Conservation (phyloP, 352 stramenopile genomes). For the Phytophthora hybrid region DNA sequence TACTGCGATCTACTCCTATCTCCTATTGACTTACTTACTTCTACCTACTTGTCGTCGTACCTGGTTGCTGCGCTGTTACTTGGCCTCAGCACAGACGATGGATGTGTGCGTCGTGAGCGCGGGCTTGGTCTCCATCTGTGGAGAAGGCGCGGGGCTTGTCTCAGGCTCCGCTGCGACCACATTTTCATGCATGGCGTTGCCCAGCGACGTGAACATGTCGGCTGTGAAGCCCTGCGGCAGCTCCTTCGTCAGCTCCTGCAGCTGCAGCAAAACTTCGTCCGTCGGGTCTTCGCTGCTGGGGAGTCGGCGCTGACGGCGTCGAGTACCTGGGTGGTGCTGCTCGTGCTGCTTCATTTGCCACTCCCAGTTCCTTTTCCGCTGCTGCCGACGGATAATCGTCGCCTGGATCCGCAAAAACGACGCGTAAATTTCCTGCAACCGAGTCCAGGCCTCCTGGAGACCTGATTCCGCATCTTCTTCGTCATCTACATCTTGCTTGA, state of each 20-base stretch:
- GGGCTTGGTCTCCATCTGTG: constrained; percentile 20
- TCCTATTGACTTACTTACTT: constrained; percentile 2
- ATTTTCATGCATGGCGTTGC: constrained; percentile 57
- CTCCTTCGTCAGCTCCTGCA: constrained; percentile 50
- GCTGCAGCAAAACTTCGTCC: constrained; percentile 42
- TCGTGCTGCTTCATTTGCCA: constrained; percentile 30
- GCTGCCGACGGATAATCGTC: constrained; percentile 40
- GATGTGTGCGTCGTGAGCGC: constrained; percentile 1
- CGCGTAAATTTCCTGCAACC: constrained; percentile 49
- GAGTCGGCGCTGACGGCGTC: constrained; percentile 25
- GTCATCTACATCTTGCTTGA: constrained; percentile 38
- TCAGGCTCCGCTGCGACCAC: constrained; percentile 22
- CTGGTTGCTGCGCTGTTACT: constrained; percentile 7
- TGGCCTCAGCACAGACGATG: neutral
- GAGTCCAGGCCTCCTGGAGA: constrained; percentile 36
- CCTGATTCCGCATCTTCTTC: constrained; percentile 28
- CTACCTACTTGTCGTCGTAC: constrained; percentile 10
- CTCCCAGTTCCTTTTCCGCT: constrained; percentile 30
- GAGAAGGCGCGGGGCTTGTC: constrained; percentile 17
- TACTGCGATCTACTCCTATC: constrained; percentile 15
- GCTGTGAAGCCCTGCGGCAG: constrained; percentile 64
- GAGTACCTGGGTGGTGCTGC: constrained; percentile 17
- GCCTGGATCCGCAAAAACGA: constrained; percentile 56
- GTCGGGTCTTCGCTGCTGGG: constrained; percentile 31
- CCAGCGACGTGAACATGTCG: constrained; percentile 70